These are phyloP conservation scores for Coniochaeta prunicola DNA, from an alignment of 2,329 filamentous ascomycete species.

Conservation along the genomic window DNA sequence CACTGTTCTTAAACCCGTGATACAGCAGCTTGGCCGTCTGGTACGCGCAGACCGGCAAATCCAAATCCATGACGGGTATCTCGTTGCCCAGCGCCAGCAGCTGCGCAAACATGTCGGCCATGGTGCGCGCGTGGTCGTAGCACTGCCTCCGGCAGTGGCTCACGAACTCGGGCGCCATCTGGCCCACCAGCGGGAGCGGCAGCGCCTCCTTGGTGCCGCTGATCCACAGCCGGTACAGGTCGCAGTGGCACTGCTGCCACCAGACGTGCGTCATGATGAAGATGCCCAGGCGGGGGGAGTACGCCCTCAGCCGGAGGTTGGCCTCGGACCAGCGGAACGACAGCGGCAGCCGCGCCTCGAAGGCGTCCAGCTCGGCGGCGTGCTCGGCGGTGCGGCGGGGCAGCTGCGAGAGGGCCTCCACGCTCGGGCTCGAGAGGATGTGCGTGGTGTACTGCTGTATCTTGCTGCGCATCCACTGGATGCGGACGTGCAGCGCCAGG, in stretches of 20 bases:
- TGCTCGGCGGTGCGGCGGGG: slow-evolving; percentile 41
- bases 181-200: slow-evolving; percentile 32
- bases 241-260: slow-evolving; percentile 53
- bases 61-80: slow-evolving; percentile 46
- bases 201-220: slow-evolving; percentile 40
- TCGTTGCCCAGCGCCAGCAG: slow-evolving; percentile 42
- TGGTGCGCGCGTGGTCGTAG: slow-evolving; percentile 45
- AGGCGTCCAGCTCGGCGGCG: slow-evolving; percentile 35
- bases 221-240: slow-evolving; percentile 47
- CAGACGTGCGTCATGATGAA: slow-evolving; percentile 54
- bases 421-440: slow-evolving; percentile 30
- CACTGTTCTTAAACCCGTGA: slow-evolving; percentile 39
- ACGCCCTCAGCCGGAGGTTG: slow-evolving; percentile 47
- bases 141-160: slow-evolving; percentile 41
- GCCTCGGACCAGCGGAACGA: slow-evolving; percentile 52
- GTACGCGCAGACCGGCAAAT: slow-evolving; percentile 47
- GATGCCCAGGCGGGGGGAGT: slow-evolving; percentile 49
- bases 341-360: slow-evolving; percentile 43
- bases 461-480: slow-evolving; percentile 46
- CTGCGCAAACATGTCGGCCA: slow-evolving; percentile 47
- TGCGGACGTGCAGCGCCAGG: slow-evolving; percentile 47
- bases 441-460: slow-evolving; percentile 47
- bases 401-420: slow-evolving; percentile 35
- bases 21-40: slow-evolving; percentile 47
- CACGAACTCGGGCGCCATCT: slow-evolving; percentile 41